A percentile compares a stretch with the other conserved stretches of the same genome.
phyloP scores from a whole-genome alignment of 2,329 filamentous ascomycete species.

The Bisporella sp. region DNA sequence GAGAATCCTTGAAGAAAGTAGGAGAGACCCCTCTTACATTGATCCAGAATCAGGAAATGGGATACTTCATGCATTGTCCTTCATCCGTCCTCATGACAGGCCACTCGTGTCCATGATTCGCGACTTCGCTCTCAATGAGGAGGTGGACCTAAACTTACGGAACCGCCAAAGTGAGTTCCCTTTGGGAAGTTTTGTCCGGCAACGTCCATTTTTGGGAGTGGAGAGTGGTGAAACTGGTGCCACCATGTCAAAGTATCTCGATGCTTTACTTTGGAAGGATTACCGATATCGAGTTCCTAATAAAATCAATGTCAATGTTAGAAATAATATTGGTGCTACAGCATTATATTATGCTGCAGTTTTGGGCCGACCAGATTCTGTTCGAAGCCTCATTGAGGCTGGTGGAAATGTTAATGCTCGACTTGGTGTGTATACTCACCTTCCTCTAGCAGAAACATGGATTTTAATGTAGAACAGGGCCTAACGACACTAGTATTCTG shows the following conservation, averaged over 20 bases:
- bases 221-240: conserved; percentile 6
- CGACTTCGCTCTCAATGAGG: neutral
- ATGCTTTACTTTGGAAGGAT: conserved; percentile 7
- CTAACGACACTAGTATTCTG: conserved; percentile 5
- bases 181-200: conserved; percentile 4
- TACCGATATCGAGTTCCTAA: neutral
- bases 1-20: conserved; percentile 1
- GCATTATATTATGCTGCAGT: conserved; percentile 6
- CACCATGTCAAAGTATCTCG: conserved; percentile 7
- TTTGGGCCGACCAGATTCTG: conserved; percentile 6
- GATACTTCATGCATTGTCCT: conserved; percentile 5
- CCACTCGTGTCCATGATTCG: too few species aligned
- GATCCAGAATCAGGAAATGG: conserved; percentile 5
- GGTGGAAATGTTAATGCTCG: conserved; percentile 10
- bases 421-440: conserved; percentile 2
- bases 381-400: conserved; percentile 9
- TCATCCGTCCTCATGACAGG: too few species aligned
- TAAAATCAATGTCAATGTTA: conserved; percentile 8
- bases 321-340: conserved; percentile 6
- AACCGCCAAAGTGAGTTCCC: conserved; percentile 4
- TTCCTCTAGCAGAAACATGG: neutral
- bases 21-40: conserved; percentile 1
- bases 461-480: neutral
- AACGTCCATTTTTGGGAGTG: neutral
- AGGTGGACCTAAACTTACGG: conserved; percentile 8